phyloP scores from a whole-genome alignment of 352 stramenopile species.

The Pythium aristosporum region DNA sequence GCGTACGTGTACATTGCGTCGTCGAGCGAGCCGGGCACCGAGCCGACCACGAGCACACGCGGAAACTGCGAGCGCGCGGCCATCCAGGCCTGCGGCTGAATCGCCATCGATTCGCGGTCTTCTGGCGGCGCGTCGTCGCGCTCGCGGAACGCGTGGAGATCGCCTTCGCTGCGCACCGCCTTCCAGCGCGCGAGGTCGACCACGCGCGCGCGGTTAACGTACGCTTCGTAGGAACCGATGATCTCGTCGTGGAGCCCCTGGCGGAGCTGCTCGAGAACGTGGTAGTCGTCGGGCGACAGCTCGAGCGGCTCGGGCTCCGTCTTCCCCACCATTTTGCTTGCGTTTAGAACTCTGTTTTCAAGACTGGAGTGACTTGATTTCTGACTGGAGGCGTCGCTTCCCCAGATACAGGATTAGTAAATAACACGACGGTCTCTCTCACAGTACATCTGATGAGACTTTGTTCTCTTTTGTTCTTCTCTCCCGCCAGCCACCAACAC shows the following conservation, averaged over 20 bases:
- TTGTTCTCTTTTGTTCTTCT: no score
- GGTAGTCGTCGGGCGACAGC: conserved; percentile 1
- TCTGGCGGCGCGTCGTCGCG: conserved; percentile 8
- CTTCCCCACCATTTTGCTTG: no score
- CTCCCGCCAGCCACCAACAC: no score
- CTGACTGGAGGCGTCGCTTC: no score
- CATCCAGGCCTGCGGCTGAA: conserved; percentile 8
- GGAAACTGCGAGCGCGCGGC: neutral
- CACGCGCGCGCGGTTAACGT: conserved; percentile 3
- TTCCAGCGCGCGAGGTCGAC: conserved; percentile 43
- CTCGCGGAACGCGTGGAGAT: conserved; percentile 39
- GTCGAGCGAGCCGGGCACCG: conserved; percentile 42
- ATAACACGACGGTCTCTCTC: no score
- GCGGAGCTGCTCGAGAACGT: conserved; percentile 4
- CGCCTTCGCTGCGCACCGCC: conserved; percentile 35
- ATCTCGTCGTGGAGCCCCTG: conserved; percentile 24
- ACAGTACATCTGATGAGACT: no score
- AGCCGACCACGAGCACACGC: conserved; percentile 40
- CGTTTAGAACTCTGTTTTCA: no score
- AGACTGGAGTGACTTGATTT: no score
- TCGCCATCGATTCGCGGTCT: neutral
- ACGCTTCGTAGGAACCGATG: conserved; percentile 32
- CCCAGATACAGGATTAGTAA: no score
- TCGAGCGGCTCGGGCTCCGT: neutral
- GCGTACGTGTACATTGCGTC: conserved; percentile 51